Evolutionary conservation across 2,329 filamentous ascomycete species (phyloP).

Genomic region (Claviceps paspali): DNA sequence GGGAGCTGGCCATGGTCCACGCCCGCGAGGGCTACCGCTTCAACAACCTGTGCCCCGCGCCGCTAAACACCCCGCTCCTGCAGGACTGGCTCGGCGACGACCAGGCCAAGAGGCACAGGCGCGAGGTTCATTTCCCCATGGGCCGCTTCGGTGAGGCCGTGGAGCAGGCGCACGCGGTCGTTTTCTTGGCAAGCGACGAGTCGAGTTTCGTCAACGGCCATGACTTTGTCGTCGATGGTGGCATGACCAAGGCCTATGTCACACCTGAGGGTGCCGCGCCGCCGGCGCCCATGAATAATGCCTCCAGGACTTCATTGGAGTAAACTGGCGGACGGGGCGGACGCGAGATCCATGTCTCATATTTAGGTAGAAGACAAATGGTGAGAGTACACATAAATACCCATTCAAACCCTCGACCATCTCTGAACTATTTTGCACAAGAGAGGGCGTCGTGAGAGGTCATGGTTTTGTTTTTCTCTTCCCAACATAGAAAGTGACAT

Average conservation of each 20-base stretch:
- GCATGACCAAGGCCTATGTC: constrained; percentile 85
- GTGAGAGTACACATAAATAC: no score
- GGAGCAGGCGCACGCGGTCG: constrained; percentile 78
- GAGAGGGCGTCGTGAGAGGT: no score
- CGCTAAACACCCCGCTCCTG: constrained; percentile 78
- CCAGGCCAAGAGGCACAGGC: constrained; percentile 60
- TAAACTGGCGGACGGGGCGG: constrained; percentile 2
- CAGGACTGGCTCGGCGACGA: constrained; percentile 93
- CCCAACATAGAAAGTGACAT: no score
- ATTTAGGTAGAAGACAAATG: no score
- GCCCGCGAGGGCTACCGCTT: constrained; percentile 79
- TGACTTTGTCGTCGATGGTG: constrained; percentile 91
- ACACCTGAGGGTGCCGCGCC: constrained; percentile 46
- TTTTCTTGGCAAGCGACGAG: constrained; percentile 80
- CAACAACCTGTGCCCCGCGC: constrained; percentile 80
- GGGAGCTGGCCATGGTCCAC: constrained; percentile 84
- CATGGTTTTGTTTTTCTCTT: no score
- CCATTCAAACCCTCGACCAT: no score
- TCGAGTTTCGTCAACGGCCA: constrained; percentile 79
- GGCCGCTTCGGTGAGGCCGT: constrained; percentile 87
- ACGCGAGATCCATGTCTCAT: no score
- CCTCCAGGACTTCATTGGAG: constrained; percentile 32
- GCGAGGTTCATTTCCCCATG: constrained; percentile 78
- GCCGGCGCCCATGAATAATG: constrained; percentile 43
- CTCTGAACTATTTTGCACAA: no score